Conservation (phyloP, 441 rosid genomes). For the Adansonia madagascariensis region DNA sequence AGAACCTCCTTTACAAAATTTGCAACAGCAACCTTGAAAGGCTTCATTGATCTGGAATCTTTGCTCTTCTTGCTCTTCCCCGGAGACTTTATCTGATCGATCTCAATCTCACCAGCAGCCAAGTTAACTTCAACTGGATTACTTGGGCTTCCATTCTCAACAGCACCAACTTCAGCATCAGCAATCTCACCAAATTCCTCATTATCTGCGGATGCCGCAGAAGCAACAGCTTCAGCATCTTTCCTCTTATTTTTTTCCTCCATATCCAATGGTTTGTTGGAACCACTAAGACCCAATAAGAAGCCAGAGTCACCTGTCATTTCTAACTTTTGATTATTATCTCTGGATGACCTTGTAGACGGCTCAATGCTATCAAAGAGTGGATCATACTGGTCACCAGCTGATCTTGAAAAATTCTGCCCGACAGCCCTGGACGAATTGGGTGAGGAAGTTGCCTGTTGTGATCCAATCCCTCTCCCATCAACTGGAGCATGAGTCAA, state of each 20-base stretch:
- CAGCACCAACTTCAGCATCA: slow-evolving; percentile 58
- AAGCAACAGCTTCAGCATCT: slow-evolving; percentile 40
- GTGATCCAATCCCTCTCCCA: slow-evolving; percentile 45
- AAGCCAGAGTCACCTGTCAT: slow-evolving; percentile 44
- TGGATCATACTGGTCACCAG: slow-evolving; percentile 78
- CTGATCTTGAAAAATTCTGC: slow-evolving; percentile 41
- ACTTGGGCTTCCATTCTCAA: slow-evolving; percentile 63
- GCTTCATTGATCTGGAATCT: slow-evolving; percentile 70
- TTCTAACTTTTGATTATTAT: slow-evolving; percentile 50
- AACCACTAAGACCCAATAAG: slow-evolving; percentile 47
- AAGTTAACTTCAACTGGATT: slow-evolving; percentile 41
- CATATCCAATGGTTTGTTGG: slow-evolving; percentile 57
- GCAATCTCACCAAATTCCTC: slow-evolving; percentile 76
- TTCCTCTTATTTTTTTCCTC: slow-evolving; percentile 57
- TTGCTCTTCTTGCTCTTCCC: slow-evolving; percentile 57
- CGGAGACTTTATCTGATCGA: slow-evolving; percentile 58
- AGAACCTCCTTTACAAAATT: slow-evolving; percentile 85
- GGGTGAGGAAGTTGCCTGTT: slow-evolving; percentile 47
- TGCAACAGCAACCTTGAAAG: slow-evolving; percentile 72
- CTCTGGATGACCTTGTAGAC: slow-evolving; percentile 43
- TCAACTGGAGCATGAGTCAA: slow-evolving; percentile 40
- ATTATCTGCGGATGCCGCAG: slow-evolving; percentile 43
- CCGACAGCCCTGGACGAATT: slow-evolving; percentile 43
- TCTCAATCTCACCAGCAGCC: slow-evolving; percentile 50
- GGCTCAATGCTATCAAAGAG: slow-evolving; percentile 84